phyloP scores from a whole-genome alignment of 2,329 filamentous ascomycete genomes.

The Cercospora sp. region DNA sequence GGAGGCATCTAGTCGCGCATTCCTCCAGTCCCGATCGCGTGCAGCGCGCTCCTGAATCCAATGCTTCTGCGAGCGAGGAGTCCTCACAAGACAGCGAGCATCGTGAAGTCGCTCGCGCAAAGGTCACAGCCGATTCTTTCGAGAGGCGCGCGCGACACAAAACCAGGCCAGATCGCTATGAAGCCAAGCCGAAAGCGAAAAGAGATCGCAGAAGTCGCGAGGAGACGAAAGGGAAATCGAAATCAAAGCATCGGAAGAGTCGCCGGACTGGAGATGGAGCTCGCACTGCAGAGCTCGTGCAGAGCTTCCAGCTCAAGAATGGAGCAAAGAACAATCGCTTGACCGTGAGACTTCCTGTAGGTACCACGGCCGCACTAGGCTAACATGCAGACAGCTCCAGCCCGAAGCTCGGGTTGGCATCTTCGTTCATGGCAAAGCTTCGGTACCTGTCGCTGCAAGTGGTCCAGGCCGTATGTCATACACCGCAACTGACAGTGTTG shows the following conservation, averaged over 20 bases:
- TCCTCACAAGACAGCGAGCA: constrained; percentile 7
- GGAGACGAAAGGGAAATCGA: constrained; percentile 21
- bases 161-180: constrained; percentile 50
- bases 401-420: constrained; percentile 45
- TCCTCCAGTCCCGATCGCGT: constrained; percentile 20
- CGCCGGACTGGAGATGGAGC: constrained; percentile 42
- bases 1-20: constrained; percentile 2
- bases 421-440: constrained; percentile 52
- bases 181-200: constrained; percentile 40
- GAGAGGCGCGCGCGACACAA: constrained; percentile 49
- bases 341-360: constrained; percentile 42
- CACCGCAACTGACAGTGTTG: constrained; percentile 29
- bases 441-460: constrained; percentile 46
- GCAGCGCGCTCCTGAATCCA: not conserved
- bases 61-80: constrained; percentile 6
- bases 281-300: constrained; percentile 41
- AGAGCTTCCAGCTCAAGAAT: constrained; percentile 49
- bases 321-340: constrained; percentile 46
- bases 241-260: constrained; percentile 37
- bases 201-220: constrained; percentile 30
- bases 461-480: constrained; percentile 43
- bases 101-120: constrained; percentile 3
- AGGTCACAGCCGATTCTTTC: constrained; percentile 36
- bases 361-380: not conserved
- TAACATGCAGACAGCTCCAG: constrained; percentile 42